Conservation (phyloP, 192 early-diverging fungal species). For the Ramicandelaber brevisporus region DNA sequence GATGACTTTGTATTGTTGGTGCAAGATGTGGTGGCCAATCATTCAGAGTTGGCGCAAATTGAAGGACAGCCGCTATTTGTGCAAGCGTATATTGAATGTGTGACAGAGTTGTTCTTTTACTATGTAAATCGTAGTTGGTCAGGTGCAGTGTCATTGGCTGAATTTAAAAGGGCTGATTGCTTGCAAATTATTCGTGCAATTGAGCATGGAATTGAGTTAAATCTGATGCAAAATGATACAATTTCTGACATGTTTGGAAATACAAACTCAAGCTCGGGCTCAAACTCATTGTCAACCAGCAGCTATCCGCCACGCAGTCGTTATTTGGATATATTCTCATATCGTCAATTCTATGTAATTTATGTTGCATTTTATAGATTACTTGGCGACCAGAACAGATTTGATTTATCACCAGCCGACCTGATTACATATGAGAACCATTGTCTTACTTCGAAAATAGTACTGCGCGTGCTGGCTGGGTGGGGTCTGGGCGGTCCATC, state of each 20-base stretch:
- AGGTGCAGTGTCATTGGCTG: slow-evolving; percentile 44
- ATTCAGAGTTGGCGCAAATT: slow-evolving; percentile 73
- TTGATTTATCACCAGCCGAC: slow-evolving; percentile 47
- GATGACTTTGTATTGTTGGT: slow-evolving; percentile 41
- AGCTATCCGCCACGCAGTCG: slow-evolving; percentile 3
- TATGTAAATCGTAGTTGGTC: slow-evolving; percentile 29
- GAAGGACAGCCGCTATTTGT: slow-evolving; percentile 55
- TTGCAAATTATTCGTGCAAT: slow-evolving; percentile 29
- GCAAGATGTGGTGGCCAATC: slow-evolving; percentile 61
- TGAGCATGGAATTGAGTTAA: slow-evolving; percentile 43
- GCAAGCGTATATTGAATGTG: slow-evolving; percentile 72
- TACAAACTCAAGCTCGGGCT: not conserved
- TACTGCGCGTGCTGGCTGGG: slow-evolving; percentile 45
- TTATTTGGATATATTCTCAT: slow-evolving; percentile 57
- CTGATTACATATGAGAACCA: slow-evolving; percentile 45
- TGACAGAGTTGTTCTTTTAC: slow-evolving; percentile 72
- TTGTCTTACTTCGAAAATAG: slow-evolving; percentile 36
- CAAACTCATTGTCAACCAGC: not conserved
- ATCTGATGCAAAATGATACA: slow-evolving; percentile 36
- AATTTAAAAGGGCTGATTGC: slow-evolving; percentile 44
- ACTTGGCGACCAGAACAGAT: slow-evolving; percentile 73
- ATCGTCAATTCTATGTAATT: slow-evolving; percentile 94
- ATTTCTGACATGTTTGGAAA: not conserved
- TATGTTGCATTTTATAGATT: slow-evolving; percentile 95
- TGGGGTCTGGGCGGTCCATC: slow-evolving; percentile 25